Evolutionary conservation across 192 early-diverging fungal genomes (phyloP).

Genomic region (Umbelopsis sp.): DNA sequence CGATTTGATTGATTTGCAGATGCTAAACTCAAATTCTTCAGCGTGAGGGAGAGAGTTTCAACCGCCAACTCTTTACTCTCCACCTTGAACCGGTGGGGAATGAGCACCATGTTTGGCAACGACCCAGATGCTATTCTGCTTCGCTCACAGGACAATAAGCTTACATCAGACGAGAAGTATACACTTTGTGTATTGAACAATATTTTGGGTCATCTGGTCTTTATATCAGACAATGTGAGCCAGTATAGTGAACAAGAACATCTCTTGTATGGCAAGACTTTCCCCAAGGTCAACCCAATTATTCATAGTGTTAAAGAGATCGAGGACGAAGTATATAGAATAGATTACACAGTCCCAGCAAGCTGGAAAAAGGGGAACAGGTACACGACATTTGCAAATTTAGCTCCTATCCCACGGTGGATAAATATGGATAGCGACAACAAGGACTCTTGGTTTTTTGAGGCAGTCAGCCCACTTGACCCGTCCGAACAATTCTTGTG

Average conservation of each 20-base stretch:
- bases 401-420: conserved; percentile 25
- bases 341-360: conserved; percentile 11
- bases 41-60: conserved; percentile 52
- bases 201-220: conserved; percentile 29
- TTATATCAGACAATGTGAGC: conserved; percentile 40
- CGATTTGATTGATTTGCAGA: not conserved
- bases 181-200: conserved; percentile 34
- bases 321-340: conserved; percentile 25
- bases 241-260: conserved; percentile 30
- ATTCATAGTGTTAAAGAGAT: conserved; percentile 3
- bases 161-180: conserved; percentile 31
- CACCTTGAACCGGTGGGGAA: conserved; percentile 49
- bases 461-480: conserved; percentile 28
- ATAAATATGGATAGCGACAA: not conserved
- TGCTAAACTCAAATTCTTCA: conserved; percentile 44
- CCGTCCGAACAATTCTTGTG: not conserved
- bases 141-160: conserved; percentile 35
- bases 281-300: conserved; percentile 25
- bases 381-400: conserved; percentile 18
- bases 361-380: not conserved
- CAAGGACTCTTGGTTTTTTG: conserved; percentile 22
- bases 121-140: conserved; percentile 57
- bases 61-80: conserved; percentile 50
- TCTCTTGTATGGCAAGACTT: conserved; percentile 28
- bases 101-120: conserved; percentile 48